These are phyloP conservation scores for Raphanus hybrid DNA, from an alignment of 441 rosid species.

Conservation along the genomic window DNA sequence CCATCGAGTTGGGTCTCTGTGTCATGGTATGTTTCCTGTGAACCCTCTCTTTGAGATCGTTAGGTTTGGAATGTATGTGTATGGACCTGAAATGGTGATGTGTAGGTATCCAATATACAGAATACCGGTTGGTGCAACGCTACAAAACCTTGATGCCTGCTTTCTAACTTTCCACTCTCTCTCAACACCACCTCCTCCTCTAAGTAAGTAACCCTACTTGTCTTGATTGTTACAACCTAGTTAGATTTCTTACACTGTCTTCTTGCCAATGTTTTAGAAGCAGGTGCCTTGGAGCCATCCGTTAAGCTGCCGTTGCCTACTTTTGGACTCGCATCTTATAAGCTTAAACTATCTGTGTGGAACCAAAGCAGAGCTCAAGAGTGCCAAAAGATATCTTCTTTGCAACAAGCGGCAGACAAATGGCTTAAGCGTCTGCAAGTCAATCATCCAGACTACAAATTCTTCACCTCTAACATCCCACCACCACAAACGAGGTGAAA, in stretches of 20 bases:
- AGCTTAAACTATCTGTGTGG: constrained; percentile 83
- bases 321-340: constrained; percentile 87
- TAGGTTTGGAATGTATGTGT: neutral
- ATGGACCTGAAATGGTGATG: constrained; percentile 6
- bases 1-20: constrained; percentile 71
- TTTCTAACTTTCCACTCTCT: constrained; percentile 83
- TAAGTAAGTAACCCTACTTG: constrained; percentile 45
- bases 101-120: constrained; percentile 86
- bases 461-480: constrained; percentile 58
- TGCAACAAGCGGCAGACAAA: constrained; percentile 66
- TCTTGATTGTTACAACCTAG: constrained; percentile 19
- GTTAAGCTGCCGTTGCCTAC: constrained; percentile 61
- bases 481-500: constrained; percentile 40
- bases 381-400: constrained; percentile 58
- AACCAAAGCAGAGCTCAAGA: constrained; percentile 61
- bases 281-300: constrained; percentile 44
- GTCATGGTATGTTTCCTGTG: constrained; percentile 54
- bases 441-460: constrained; percentile 74
- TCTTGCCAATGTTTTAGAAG: neutral
- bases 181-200: constrained; percentile 58
- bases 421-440: constrained; percentile 78
- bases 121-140: constrained; percentile 84
- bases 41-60: neutral
- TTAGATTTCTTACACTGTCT: constrained; percentile 23
- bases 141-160: constrained; percentile 93